A percentile compares a stretch with the other conserved stretches of the same genome.
Conservation (phyloP, 163 green algal species). For the Volvox carteri region DNA sequence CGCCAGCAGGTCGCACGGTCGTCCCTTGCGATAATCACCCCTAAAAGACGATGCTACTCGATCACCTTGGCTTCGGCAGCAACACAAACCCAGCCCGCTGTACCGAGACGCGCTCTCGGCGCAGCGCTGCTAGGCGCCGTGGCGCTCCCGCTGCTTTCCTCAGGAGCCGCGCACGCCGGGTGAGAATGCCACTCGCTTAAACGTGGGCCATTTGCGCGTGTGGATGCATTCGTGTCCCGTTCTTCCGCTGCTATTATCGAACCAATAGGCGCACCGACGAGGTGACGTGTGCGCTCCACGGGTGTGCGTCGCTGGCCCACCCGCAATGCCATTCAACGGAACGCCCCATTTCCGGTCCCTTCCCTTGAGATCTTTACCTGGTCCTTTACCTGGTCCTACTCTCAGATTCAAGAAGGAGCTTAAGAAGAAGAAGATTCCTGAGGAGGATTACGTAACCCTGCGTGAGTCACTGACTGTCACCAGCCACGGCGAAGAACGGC, state of each 20-base stretch:
- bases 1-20: background rate
- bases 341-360: too few species aligned
- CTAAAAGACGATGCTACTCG: background rate
- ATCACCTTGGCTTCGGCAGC: background rate
- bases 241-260: too few species aligned
- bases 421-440: constrained; percentile 79
- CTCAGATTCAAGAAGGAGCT: constrained; percentile 88
- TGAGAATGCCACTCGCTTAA: background rate
- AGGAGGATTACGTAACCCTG: constrained; percentile 73
- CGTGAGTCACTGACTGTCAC: too few species aligned
- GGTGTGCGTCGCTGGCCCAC: too few species aligned
- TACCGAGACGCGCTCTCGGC: background rate
- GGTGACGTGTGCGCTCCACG: too few species aligned
- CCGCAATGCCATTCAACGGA: too few species aligned
- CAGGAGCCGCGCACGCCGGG: constrained; percentile 23
- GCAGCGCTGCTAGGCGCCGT: constrained; percentile 1
- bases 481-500: background rate
- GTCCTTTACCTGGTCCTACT: too few species aligned
- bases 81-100: background rate
- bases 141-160: background rate
- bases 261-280: too few species aligned
- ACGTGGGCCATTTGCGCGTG: too few species aligned
- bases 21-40: background rate
- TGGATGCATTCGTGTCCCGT: too few species aligned
- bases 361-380: too few species aligned